phyloP scores from a whole-genome alignment of 2,329 filamentous ascomycete genomes.

The Amesomyces nigricolor region DNA sequence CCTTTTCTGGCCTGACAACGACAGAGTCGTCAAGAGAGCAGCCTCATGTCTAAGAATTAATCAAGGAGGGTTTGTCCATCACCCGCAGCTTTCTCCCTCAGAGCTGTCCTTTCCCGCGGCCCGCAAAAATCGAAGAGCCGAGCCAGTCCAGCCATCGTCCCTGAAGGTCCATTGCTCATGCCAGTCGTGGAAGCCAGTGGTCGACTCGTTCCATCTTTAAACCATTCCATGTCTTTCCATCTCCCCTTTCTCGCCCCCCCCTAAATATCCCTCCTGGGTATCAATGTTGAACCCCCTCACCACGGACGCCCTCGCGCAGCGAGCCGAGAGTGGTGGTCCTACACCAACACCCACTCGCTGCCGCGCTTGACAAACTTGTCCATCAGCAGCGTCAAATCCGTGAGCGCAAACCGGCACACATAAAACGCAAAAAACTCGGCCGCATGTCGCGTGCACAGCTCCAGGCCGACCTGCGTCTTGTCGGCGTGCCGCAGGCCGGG shows the following conservation, averaged over 20 bases:
- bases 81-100: background rate
- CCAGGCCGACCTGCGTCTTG: constrained; percentile 89
- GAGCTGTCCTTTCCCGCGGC: background rate
- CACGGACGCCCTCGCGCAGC: background rate
- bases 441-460: constrained; percentile 86
- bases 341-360: constrained; percentile 76
- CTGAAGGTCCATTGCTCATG: background rate
- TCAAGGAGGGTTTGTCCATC: background rate
- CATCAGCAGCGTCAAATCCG: constrained; percentile 75
- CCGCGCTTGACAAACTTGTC: constrained; percentile 97
- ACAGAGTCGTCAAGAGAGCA: no score
- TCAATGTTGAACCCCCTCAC: background rate
- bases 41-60: background rate
- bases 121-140: no score
- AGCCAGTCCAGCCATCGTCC: background rate
- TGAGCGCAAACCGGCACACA: constrained; percentile 87
- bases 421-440: constrained; percentile 98
- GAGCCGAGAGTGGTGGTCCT: no score
- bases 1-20: no score
- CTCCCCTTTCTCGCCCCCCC: background rate
- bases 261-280: background rate
- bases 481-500: constrained; percentile 86
- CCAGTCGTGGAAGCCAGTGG: background rate
- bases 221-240: background rate
- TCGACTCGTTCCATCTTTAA: no score